A percentile compares a stretch with the other conserved stretches of the same genome.
Conservation (phyloP, 164 flowering plant genomes). For the Umbilicus rupestris region DNA sequence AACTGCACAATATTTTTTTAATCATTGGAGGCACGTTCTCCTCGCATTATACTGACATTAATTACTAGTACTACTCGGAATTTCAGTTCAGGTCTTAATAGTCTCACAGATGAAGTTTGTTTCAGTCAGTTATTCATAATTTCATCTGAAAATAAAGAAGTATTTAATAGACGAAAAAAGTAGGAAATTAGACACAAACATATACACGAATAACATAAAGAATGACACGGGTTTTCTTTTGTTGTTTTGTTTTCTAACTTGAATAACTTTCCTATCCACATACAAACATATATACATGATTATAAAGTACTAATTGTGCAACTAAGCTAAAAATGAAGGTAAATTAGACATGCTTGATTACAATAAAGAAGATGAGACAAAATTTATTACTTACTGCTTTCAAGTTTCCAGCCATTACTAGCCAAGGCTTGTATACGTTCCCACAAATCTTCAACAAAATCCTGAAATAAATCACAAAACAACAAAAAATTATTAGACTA, state of each 20-base stretch:
- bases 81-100: not conserved
- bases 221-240: not conserved
- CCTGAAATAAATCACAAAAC: constrained; percentile 33
- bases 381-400: constrained; percentile 53
- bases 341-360: not conserved
- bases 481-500: not conserved
- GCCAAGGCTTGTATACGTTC: constrained; percentile 57
- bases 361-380: not conserved
- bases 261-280: not conserved
- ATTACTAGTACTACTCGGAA: not conserved
- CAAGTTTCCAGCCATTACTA: constrained; percentile 77
- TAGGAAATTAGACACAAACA: too few species aligned
- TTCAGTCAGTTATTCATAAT: too few species aligned
- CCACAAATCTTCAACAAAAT: constrained; percentile 94
- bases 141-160: too few species aligned
- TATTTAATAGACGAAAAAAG: too few species aligned
- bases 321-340: not conserved
- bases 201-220: not conserved
- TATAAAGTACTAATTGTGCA: not conserved
- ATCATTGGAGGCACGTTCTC: not conserved
- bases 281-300: not conserved
- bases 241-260: not conserved
- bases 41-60: not conserved
- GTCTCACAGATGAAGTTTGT: not conserved
- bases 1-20: not conserved